A percentile compares a stretch with the other conserved stretches of the same genome.
phyloP scores from a whole-genome alignment of 2,329 filamentous ascomycete genomes.

The Rhexocercosporidium sp. region DNA sequence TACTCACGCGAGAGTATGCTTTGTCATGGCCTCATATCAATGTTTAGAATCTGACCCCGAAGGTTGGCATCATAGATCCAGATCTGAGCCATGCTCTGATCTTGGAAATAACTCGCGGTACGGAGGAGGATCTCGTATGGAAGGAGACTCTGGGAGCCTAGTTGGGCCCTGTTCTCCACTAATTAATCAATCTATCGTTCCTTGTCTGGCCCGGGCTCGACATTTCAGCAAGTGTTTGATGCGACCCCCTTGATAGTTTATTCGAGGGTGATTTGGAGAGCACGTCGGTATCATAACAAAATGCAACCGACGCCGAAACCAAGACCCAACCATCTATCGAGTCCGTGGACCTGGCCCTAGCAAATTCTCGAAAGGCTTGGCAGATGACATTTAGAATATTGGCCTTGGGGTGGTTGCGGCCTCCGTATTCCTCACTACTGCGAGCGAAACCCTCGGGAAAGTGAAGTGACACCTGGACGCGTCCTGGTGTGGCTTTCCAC shows the following conservation, averaged over 20 bases:
- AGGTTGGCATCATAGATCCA: neutral
- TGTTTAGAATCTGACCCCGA: constrained; percentile 3
- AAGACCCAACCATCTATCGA: neutral
- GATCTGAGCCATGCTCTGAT: constrained; percentile 17
- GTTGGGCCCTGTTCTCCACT: neutral
- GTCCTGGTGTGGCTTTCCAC: constrained; percentile 9
- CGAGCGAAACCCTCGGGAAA: neutral
- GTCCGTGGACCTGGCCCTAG: neutral
- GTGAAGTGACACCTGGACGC: constrained; percentile 6
- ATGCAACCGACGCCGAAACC: constrained; percentile 27
- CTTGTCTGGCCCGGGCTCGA: neutral
- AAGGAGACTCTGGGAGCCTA: neutral
- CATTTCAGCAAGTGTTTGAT: neutral
- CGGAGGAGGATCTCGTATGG: constrained; percentile 10
- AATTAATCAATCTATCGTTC: neutral
- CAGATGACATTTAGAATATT: constrained; percentile 3
- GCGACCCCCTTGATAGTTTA: constrained; percentile 14
- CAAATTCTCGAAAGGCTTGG: neutral
- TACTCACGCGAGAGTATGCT: neutral
- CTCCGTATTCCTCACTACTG: neutral
- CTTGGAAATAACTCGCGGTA: neutral
- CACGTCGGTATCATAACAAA: constrained; percentile 11
- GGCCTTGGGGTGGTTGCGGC: neutral
- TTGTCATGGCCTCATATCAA: constrained; percentile 14
- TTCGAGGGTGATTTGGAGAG: constrained; percentile 23